Conservation (phyloP, 1,284 basidiomycete species). For the Puccinia novopanici region DNA sequence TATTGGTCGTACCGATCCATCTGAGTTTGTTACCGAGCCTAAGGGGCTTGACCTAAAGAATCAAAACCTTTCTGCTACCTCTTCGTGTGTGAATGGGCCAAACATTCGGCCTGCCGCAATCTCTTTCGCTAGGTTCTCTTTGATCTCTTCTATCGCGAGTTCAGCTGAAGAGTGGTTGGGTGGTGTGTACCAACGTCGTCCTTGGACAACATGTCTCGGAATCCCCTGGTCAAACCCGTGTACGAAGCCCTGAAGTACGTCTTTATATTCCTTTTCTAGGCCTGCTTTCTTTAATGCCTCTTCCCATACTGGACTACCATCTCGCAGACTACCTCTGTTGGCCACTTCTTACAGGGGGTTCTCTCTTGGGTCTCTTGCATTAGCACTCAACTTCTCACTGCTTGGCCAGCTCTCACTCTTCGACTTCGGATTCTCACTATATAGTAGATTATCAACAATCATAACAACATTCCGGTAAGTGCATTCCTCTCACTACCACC, state of each 20-base stretch:
- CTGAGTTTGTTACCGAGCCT: not conserved
- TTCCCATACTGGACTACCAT: conserved; percentile 7
- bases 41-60: conserved; percentile 13
- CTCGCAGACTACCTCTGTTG: not conserved
- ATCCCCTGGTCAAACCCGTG: conserved; percentile 18
- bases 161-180: not conserved
- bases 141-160: not conserved
- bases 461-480: too few relatives aligned
- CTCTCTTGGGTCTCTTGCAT: not conserved
- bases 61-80: not conserved
- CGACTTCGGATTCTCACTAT: not conserved
- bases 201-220: not conserved
- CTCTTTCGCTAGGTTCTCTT: not conserved
- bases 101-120: not conserved
- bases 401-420: not conserved
- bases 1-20: not conserved
- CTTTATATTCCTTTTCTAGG: not conserved
- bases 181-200: not conserved
- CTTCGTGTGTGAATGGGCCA: conserved; percentile 1
- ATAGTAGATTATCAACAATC: too few relatives aligned
- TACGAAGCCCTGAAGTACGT: not conserved
- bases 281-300: not conserved
- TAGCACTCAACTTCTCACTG: not conserved
- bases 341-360: not conserved
- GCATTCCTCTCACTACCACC: too few relatives aligned